Conservation (phyloP, 2,329 filamentous ascomycete genomes). For the Cercospora zeina region DNA sequence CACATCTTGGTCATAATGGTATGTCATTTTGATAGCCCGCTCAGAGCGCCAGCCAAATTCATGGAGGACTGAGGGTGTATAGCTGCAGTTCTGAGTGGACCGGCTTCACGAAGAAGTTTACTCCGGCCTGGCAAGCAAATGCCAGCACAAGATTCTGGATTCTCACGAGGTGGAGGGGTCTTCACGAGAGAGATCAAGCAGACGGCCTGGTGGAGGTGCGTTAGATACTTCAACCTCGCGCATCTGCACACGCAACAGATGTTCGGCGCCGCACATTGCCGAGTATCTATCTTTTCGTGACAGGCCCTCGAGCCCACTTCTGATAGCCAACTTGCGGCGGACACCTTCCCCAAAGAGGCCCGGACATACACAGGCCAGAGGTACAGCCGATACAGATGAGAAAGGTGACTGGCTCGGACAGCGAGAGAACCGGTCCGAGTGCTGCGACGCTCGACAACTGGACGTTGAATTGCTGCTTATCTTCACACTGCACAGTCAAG, state of each 20-base stretch:
- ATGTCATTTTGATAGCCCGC: constrained; percentile 16
- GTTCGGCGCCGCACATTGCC: constrained; percentile 10
- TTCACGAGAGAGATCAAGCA: background rate
- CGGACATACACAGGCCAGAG: background rate
- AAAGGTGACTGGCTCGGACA: background rate
- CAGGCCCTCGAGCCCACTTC: background rate
- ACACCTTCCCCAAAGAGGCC: background rate
- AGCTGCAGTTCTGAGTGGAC: constrained; percentile 7
- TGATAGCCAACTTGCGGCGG: background rate
- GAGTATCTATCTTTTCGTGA: constrained; percentile 9
- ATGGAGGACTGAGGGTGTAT: constrained; percentile 8
- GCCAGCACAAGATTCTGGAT: background rate
- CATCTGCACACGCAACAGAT: constrained; percentile 4
- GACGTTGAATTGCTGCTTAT: background rate
- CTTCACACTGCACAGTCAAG: background rate
- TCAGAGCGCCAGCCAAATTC: constrained; percentile 6
- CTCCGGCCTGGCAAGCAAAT: constrained; percentile 19
- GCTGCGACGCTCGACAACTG: background rate
- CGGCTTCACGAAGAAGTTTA: constrained; percentile 30
- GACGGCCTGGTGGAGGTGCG: background rate
- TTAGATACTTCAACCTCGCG: constrained; percentile 1
- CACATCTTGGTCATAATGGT: constrained; percentile 25
- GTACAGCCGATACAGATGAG: background rate
- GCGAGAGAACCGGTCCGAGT: background rate
- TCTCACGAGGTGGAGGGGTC: background rate